Percentiles rank a stretch among this genome's conserved stretches.
These are phyloP conservation scores for Termitomyces sp. DNA, from an alignment of 1,284 basidiomycete genomes.

Conservation along the genomic window DNA sequence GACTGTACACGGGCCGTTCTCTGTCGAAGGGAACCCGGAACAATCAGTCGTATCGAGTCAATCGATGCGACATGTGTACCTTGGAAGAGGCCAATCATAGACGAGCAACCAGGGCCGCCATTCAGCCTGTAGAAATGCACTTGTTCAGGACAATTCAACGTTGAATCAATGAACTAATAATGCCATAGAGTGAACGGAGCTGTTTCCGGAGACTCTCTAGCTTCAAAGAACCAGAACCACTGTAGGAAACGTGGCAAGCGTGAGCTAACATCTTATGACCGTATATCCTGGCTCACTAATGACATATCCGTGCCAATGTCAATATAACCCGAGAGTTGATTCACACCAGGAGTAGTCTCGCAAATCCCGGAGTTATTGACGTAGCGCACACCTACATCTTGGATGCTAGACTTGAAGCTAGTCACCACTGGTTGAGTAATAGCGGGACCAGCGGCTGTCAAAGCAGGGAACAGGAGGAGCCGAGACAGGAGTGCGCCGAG, in stretches of 20 bases:
- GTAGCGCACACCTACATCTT: constrained; percentile 42
- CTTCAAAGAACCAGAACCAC: constrained; percentile 75
- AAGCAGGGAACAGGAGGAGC: background rate
- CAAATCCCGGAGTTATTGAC: constrained; percentile 66
- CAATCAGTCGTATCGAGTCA: background rate
- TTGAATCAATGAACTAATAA: background rate
- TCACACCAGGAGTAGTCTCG: constrained; percentile 65
- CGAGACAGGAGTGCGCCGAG: background rate
- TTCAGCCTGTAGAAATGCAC: constrained; percentile 38
- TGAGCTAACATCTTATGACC: background rate
- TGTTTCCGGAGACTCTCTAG: constrained; percentile 51
- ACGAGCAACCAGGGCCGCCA: constrained; percentile 59
- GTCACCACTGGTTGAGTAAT: background rate
- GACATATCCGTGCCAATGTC: constrained; percentile 58
- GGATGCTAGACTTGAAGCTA: constrained; percentile 28
- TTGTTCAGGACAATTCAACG: background rate
- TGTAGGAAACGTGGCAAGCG: constrained; percentile 16
- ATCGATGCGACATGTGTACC: constrained; percentile 28
- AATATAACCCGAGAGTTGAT: constrained; percentile 65
- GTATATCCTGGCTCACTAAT: constrained; percentile 36
- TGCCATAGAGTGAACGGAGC: constrained; percentile 66
- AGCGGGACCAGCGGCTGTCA: background rate
- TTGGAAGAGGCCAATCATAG: constrained; percentile 66
- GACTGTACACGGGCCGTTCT: constrained; percentile 59
- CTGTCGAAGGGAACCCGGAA: constrained; percentile 27